Evolutionary conservation across 169 alveolate species (phyloP), one percentile per base, ranked within the genome.

Genomic region (Babesia ovata): DNA sequence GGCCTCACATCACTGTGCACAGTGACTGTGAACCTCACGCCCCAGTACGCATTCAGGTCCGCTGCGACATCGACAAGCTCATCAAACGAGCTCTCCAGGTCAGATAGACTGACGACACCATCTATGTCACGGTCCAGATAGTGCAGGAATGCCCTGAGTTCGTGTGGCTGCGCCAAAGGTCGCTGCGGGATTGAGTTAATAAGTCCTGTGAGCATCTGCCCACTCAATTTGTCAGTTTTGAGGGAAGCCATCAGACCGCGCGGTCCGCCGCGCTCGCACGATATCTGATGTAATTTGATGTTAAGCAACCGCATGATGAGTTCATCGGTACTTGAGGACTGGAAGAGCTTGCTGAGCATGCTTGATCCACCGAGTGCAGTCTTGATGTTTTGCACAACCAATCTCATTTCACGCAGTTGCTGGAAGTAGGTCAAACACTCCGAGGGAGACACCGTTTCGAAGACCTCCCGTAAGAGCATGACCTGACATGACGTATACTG

Each of bases 221-320:
- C 69, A 44, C 48, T 66, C 17, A 79, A 36, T 26, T 48, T 79
- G 33, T 79, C 87, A 22, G 66, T 16, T 50, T 72, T 72, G 52
- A 79, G 56, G 28, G 84, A 28, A 9, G 75, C 57, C 56, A 79
- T 49, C 28, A 79, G 61, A 19, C 83, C 70, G 11, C 70, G 70
- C 36, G 84, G 83, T 12, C 87, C 87, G 24, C 87, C 87, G 24
- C 74, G 72, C 49, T 79, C 81, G 61, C 63, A 48, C 56, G 74
- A n/a, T 24, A 79, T 58, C 44, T 71, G 59, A 69, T 72, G 78
- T 10, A 79, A 29, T 54, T 36, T 56, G 48, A 79, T 52, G 45
- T 42, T 57, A 39, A 79, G 59, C 57, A 79, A 70, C 22, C 87
- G 75, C 70, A 79, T 79, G 26, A 54, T 48, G 29, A 79, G 70